phyloP scores from a whole-genome alignment of 148 eudicot species.

The Heliosperma pusillum region DNA sequence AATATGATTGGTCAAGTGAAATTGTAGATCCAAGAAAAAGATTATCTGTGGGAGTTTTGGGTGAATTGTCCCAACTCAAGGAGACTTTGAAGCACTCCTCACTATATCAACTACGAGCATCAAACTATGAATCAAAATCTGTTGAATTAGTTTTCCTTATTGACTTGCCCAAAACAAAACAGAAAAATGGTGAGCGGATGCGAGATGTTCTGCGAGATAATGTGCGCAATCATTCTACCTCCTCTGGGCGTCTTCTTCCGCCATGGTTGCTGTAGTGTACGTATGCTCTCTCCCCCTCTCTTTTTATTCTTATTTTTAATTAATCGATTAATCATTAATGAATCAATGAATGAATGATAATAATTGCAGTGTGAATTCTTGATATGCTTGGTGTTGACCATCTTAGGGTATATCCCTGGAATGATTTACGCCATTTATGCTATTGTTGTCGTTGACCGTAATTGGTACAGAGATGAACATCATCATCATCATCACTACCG shows the following conservation, averaged over 20 bases:
- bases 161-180: not conserved
- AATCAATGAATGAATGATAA: not conserved
- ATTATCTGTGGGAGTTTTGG: too few relatives aligned
- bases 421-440: slow-evolving; percentile 75
- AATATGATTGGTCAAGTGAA: too few relatives aligned
- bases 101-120: too few relatives aligned
- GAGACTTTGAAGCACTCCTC: too few relatives aligned
- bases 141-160: too few relatives aligned
- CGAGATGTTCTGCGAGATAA: slow-evolving; percentile 46
- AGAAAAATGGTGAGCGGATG: slow-evolving; percentile 39
- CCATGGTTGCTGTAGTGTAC: slow-evolving; percentile 33
- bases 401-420: slow-evolving; percentile 82
- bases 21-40: too few relatives aligned
- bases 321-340: too few relatives aligned
- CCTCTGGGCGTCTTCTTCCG: slow-evolving; percentile 59
- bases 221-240: slow-evolving; percentile 48
- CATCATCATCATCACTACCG: slow-evolving; percentile 11
- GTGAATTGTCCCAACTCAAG: too few relatives aligned
- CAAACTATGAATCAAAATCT: too few relatives aligned
- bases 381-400: slow-evolving; percentile 68
- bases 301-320: not conserved
- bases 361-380: slow-evolving; percentile 56
- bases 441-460: slow-evolving; percentile 51
- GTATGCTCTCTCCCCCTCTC: not conserved
- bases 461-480: slow-evolving; percentile 25